Evolutionary conservation across 1,284 basidiomycete species (phyloP).

Genomic region (Thelephora terrestris): DNA sequence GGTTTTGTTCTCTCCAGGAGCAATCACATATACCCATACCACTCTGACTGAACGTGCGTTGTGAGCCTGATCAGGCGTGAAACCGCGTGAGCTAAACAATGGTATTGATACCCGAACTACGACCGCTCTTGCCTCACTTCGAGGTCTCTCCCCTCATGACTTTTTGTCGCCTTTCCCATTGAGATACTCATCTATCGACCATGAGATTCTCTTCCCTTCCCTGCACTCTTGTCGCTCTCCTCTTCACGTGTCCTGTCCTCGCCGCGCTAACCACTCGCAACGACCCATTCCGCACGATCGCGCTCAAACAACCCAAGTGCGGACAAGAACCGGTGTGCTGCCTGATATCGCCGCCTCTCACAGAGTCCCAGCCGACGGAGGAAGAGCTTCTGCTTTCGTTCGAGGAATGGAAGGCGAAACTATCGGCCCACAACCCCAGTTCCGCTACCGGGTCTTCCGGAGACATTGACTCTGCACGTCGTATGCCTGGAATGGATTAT

Average conservation of each 20-base stretch:
- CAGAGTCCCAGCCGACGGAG: slow-evolving; percentile 35
- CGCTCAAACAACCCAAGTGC: slow-evolving; percentile 32
- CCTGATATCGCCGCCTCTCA: slow-evolving; percentile 41
- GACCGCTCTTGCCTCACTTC: too few species aligned
- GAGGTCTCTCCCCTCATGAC: too few species aligned
- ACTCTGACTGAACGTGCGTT: too few species aligned
- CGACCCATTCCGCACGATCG: slow-evolving; percentile 51
- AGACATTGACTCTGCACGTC: not conserved
- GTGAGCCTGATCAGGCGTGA: too few species aligned
- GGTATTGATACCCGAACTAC: too few species aligned
- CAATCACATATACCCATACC: too few species aligned
- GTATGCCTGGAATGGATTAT: not conserved
- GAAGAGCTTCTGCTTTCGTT: slow-evolving; percentile 70
- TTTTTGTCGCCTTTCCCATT: too few species aligned
- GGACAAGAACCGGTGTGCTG: slow-evolving; percentile 57
- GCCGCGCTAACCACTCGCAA: slow-evolving; percentile 36
- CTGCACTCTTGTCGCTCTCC: slow-evolving; percentile 27
- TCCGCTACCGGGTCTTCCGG: slow-evolving; percentile 6
- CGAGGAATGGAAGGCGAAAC: slow-evolving; percentile 83
- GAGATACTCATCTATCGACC: not conserved
- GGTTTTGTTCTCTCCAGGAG: too few species aligned
- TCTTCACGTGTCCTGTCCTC: slow-evolving; percentile 30
- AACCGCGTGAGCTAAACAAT: too few species aligned
- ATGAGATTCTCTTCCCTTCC: slow-evolving; percentile 14
- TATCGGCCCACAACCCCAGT: slow-evolving; percentile 25